Evolutionary conservation across 768 basidiomycete genomes (phyloP), one percentile per base, ranked within the genome.

Genomic region (Auricularia cornea): DNA sequence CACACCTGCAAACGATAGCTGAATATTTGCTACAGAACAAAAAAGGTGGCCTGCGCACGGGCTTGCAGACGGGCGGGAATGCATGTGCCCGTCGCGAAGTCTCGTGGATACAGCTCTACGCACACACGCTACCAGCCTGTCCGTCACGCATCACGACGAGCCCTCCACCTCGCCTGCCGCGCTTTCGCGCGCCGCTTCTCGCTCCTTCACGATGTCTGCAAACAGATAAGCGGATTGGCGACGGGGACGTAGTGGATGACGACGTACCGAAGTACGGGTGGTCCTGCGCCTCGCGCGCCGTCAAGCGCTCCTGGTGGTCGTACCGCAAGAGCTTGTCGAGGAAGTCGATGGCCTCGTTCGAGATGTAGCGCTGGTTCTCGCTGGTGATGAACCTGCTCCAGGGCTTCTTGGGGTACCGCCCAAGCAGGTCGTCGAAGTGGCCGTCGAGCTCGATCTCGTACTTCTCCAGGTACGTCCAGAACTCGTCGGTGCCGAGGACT

Each of bases 371-470:
- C 74, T 96, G 94, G 72, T 97, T 97, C 73, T 95, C 93, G 16
- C 90, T 90, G 11, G 94, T 97, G 70, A 97, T 90, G 76, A 98
- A 98, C 64, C 90, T 83, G 51, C 90, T 86, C 96, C 96, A 98
- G 18, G 94, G 89, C 74, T 97, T 98, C 75, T 91, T 86, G 65
- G 90, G 89, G 76, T 94, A 96, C 75, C 90, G 92, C 65, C 91
- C 91, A 68, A 98, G 82, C 51, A 98, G 84, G 66, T 96, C 94
- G 70, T 98, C 94, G 69, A 95, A 97, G 72, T 94, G 93, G n/a
- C 92, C 83, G 73, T 97, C 94, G 57, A 98, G 85, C 54, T 92
- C 90, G 64, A 98, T 97, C 72, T 90, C 89, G 78, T 98, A 98
- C 78, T 92, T 93, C 75, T 94, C 92, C 65, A 93, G 84, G 74